These are phyloP conservation scores for Coffea humblotiana DNA, from an alignment of 305 asterid species.

Conservation along the genomic window DNA sequence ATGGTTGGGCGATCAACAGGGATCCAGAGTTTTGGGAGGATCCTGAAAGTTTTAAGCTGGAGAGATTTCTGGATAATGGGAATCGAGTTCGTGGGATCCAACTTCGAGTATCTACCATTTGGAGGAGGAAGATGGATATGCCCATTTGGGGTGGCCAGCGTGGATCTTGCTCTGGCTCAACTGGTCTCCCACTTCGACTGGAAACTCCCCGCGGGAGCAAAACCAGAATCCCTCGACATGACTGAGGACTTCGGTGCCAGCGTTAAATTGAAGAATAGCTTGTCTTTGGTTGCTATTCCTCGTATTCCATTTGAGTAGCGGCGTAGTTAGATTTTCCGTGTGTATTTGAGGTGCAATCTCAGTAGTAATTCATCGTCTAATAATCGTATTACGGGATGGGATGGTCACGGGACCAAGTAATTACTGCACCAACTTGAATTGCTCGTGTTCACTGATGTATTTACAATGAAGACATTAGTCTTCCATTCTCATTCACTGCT, in stretches of 20 bases:
- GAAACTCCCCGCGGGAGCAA: slow-evolving; percentile 19
- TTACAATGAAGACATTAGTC: too few relatives aligned
- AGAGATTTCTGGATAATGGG: slow-evolving; percentile 33
- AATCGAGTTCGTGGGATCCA: slow-evolving; percentile 32
- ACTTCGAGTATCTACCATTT: slow-evolving; percentile 42
- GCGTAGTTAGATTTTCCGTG: neutral
- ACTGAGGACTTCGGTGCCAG: slow-evolving; percentile 22
- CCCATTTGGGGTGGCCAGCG: slow-evolving; percentile 35
- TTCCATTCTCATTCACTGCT: too few relatives aligned
- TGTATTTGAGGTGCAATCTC: too few relatives aligned
- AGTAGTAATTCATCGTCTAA: too few relatives aligned
- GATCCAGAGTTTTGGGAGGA: slow-evolving; percentile 40
- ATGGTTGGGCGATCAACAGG: slow-evolving; percentile 44
- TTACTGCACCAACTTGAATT: too few relatives aligned
- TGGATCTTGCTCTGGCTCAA: slow-evolving; percentile 33
- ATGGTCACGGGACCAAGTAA: too few relatives aligned
- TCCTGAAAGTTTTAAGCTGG: slow-evolving; percentile 39
- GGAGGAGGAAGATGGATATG: slow-evolving; percentile 48
- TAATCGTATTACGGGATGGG: too few relatives aligned
- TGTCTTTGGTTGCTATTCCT: slow-evolving; percentile 9
- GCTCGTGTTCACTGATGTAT: too few relatives aligned
- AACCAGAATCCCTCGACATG: slow-evolving; percentile 23
- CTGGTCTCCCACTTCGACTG: slow-evolving; percentile 38
- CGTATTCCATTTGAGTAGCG: neutral
- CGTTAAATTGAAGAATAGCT: slow-evolving; percentile 4